phyloP scores from a whole-genome alignment of 2,329 filamentous ascomycete genomes.

The Calonectria pauciramosa region DNA sequence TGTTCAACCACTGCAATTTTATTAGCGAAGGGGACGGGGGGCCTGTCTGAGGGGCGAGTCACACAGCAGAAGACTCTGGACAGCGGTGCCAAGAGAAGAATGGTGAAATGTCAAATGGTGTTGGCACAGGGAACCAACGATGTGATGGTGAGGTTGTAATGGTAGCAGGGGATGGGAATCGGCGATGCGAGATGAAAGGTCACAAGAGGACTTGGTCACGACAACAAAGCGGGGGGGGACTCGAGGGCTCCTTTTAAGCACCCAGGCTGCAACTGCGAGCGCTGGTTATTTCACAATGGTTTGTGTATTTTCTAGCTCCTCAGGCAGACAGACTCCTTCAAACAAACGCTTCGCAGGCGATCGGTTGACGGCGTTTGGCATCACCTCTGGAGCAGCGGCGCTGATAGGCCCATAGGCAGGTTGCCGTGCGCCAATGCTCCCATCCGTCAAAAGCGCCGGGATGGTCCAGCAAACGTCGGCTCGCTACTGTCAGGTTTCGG shows the following conservation, averaged over 20 bases:
- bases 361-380: not conserved
- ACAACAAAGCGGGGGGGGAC: slow-evolving; percentile 4
- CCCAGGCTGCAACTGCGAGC: not conserved
- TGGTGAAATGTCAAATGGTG: not conserved
- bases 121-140: not conserved
- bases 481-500: not conserved
- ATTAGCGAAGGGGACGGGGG: not conserved
- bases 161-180: not conserved
- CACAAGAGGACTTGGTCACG: not conserved
- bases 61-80: not conserved
- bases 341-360: not conserved
- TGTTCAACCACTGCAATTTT: not conserved
- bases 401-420: not conserved
- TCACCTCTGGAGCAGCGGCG: not conserved
- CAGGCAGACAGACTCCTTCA: not conserved
- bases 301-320: not conserved
- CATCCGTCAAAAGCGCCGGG: not conserved
- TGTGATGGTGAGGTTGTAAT: not conserved
- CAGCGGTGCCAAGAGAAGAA: not conserved
- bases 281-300: not conserved
- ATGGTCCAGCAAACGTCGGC: not conserved
- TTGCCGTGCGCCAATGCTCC: not conserved
- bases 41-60: not conserved
- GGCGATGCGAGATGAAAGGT: not conserved
- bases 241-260: not conserved